Conservation (phyloP, 2,329 filamentous ascomycete genomes). For the Daldinia sp. region DNA sequence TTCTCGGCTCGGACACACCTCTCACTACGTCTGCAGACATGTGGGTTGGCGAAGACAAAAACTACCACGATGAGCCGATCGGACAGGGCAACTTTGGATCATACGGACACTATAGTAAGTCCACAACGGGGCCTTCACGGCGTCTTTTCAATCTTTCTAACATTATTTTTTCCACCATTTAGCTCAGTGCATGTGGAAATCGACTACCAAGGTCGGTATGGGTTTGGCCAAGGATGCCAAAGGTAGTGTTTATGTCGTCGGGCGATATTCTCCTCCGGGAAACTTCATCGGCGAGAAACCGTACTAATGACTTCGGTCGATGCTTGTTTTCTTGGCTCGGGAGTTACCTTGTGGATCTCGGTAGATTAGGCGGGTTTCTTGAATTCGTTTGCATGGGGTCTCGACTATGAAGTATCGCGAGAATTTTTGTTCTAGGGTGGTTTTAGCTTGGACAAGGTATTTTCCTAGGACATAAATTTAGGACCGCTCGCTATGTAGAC, state of each 20-base stretch:
- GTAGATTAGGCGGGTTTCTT: constrained; percentile 10
- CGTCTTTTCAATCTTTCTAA: constrained; percentile 9
- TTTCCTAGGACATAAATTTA: neutral
- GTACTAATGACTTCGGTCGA: constrained; percentile 33
- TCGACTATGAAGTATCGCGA: neutral
- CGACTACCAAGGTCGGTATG: constrained; percentile 47
- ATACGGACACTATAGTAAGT: constrained; percentile 54
- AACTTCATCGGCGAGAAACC: constrained; percentile 46
- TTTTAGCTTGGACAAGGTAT: neutral
- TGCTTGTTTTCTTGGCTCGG: constrained; percentile 3
- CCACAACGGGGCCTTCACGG: neutral
- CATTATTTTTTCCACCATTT: constrained; percentile 9
- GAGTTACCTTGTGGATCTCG: constrained; percentile 7
- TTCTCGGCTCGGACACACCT: constrained; percentile 37
- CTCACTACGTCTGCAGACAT: constrained; percentile 47
- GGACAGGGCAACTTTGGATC: constrained; percentile 51
- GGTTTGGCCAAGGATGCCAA: constrained; percentile 45
- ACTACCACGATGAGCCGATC: constrained; percentile 53
- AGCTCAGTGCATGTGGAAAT: constrained; percentile 51
- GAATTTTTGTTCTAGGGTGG: neutral
- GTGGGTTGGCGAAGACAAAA: constrained; percentile 53
- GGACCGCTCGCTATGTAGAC: neutral
- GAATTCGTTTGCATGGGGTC: neutral
- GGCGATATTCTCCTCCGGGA: constrained; percentile 47
- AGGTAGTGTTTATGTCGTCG: constrained; percentile 44